phyloP scores from a whole-genome alignment of 768 basidiomycete genomes.

The Termitomyces sp. region DNA sequence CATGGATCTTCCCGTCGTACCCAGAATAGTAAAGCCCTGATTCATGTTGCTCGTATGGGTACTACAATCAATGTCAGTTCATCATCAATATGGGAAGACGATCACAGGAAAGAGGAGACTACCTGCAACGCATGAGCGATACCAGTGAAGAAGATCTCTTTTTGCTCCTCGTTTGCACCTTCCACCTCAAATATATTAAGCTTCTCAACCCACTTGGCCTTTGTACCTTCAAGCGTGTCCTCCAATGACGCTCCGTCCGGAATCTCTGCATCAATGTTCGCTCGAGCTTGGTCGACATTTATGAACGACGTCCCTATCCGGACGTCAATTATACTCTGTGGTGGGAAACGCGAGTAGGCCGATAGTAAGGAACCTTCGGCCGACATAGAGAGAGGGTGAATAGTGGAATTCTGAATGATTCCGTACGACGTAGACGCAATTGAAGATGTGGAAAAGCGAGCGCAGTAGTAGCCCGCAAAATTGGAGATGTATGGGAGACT shows the following conservation, averaged over 20 bases:
- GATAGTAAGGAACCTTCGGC: slow-evolving; percentile 40
- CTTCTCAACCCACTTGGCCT: slow-evolving; percentile 53
- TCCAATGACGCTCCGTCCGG: slow-evolving; percentile 41
- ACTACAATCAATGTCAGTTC: slow-evolving; percentile 31
- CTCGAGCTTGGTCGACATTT: slow-evolving; percentile 57
- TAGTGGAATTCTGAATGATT: slow-evolving; percentile 38
- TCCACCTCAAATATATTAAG: slow-evolving; percentile 44
- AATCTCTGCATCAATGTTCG: slow-evolving; percentile 42
- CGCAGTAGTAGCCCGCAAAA: slow-evolving; percentile 57
- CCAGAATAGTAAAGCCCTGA: slow-evolving; percentile 67
- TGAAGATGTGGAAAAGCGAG: slow-evolving; percentile 42
- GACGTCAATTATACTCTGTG: slow-evolving; percentile 39
- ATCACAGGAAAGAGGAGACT: neutral
- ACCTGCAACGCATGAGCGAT: slow-evolving; percentile 62
- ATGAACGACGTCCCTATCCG: slow-evolving; percentile 78
- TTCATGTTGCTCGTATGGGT: slow-evolving; percentile 74
- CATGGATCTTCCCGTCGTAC: slow-evolving; percentile 61
- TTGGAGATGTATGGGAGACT: slow-evolving; percentile 26
- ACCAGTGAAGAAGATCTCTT: slow-evolving; percentile 52
- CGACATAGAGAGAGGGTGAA: slow-evolving; percentile 19
- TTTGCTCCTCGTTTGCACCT: slow-evolving; percentile 41
- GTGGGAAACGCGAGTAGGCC: slow-evolving; percentile 45
- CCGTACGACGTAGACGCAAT: slow-evolving; percentile 30
- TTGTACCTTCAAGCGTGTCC: slow-evolving; percentile 40
- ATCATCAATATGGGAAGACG: neutral